Evolutionary conservation across 139 green algal species (phyloP).

Genomic region (Auxenochlorella pyrenoidosa): DNA sequence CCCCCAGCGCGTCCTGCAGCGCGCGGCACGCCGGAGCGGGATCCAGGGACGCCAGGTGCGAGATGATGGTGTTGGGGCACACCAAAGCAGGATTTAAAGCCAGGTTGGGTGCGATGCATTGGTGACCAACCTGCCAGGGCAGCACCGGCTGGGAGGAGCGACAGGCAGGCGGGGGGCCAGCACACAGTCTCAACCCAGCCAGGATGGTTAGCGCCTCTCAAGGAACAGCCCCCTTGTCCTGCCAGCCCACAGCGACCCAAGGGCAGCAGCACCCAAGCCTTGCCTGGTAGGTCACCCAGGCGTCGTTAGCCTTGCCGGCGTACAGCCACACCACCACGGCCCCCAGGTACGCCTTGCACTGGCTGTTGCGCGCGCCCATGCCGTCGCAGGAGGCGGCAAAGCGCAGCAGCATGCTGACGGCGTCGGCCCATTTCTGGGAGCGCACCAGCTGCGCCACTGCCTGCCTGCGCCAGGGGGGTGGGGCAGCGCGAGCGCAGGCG

Average conservation of each 20-base stretch:
- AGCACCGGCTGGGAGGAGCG: neutral
- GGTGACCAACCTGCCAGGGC: too few species aligned
- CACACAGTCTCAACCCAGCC: neutral
- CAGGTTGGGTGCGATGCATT: too few species aligned
- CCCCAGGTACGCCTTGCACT: conserved; percentile 77
- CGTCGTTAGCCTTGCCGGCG: conserved; percentile 55
- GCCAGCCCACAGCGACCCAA: neutral
- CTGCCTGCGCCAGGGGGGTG: conserved; percentile 31
- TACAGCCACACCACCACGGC: conserved; percentile 77
- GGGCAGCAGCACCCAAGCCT: too few species aligned
- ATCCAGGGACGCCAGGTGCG: too few species aligned
- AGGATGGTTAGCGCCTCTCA: neutral
- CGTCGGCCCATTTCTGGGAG: conserved; percentile 56
- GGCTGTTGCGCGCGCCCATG: conserved; percentile 40
- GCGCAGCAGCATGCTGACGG: conserved; percentile 61
- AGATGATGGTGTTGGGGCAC: neutral
- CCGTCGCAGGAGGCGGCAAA: conserved; percentile 70
- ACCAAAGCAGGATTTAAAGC: too few species aligned
- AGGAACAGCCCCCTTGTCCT: neutral
- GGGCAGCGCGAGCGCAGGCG: too few species aligned
- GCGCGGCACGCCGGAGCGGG: neutral
- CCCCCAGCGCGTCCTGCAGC: conserved; percentile 73
- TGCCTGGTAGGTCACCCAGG: conserved; percentile 66
- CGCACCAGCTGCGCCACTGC: conserved; percentile 45
- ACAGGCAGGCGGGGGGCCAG: neutral